Evolutionary conservation across 768 basidiomycete species (phyloP).

Genomic region (Podaxis pistillaris): DNA sequence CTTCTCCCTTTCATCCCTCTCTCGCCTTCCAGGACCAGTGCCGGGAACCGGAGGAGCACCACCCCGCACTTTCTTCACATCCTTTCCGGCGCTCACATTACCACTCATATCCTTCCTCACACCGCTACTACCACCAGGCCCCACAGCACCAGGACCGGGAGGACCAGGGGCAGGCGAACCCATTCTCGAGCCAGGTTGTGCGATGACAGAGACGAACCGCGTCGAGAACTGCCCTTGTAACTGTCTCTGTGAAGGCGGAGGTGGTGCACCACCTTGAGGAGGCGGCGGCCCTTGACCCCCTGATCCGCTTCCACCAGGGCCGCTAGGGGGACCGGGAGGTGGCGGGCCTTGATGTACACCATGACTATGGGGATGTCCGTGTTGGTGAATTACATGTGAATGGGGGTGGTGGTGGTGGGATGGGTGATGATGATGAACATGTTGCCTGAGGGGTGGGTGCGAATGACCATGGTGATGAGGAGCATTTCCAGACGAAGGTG

Average conservation of each 20-base stretch:
- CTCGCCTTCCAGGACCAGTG: slow-evolving; percentile 8
- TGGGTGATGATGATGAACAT: slow-evolving; percentile 4
- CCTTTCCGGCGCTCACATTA: slow-evolving; percentile 10
- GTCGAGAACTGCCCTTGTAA: slow-evolving; percentile 11
- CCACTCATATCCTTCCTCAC: slow-evolving; percentile 9
- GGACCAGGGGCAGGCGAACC: slow-evolving; percentile 13
- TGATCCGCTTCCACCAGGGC: background rate
- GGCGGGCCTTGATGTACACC: slow-evolving; percentile 3
- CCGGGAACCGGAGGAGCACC: slow-evolving; percentile 2
- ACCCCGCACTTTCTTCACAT: slow-evolving; percentile 9
- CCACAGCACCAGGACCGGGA: background rate
- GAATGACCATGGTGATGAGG: slow-evolving; percentile 4
- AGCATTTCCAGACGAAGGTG: slow-evolving; percentile 1
- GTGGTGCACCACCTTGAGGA: background rate
- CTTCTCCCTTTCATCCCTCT: slow-evolving; percentile 15
- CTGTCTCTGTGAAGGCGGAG: slow-evolving; percentile 10
- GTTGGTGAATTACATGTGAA: background rate
- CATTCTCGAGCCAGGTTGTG: slow-evolving; percentile 12
- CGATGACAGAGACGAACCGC: slow-evolving; percentile 5
- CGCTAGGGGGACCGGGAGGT: background rate
- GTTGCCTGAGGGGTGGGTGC: slow-evolving; percentile 2
- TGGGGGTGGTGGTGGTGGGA: background rate
- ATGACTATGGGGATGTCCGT: background rate
- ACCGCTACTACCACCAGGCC: slow-evolving; percentile 1
- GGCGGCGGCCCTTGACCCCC: slow-evolving; percentile 7